Evolutionary conservation across 768 basidiomycete genomes (phyloP).

Genomic region (Punctularia strigosozonata): DNA sequence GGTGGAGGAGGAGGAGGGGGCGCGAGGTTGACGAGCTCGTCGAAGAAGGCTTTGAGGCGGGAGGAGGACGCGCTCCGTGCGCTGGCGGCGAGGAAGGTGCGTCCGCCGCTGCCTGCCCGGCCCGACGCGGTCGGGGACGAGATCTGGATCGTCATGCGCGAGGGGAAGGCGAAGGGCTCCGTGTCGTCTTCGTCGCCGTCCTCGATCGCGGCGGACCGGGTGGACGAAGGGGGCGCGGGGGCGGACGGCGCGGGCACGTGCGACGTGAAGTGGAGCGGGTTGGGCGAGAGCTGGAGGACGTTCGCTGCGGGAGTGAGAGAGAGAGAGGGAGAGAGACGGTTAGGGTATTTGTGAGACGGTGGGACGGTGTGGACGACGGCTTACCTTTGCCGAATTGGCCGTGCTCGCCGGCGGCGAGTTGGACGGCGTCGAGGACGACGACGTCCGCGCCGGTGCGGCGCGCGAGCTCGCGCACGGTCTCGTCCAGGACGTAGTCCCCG

Average conservation of each 20-base stretch:
- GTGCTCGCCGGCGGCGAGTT: constrained; percentile 82
- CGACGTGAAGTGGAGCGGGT: constrained; percentile 61
- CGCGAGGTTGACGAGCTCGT: constrained; percentile 59
- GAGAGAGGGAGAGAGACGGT: too few species aligned
- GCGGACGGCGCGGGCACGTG: too few species aligned
- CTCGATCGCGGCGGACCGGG: constrained; percentile 18
- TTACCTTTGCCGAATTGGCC: constrained; percentile 75
- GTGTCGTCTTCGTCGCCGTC: constrained; percentile 40
- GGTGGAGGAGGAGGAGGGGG: constrained; percentile 15
- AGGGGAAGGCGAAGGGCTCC: constrained; percentile 25
- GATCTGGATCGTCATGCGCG: constrained; percentile 30
- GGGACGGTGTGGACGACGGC: too few species aligned
- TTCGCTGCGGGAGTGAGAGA: constrained; percentile 59
- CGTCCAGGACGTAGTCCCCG: constrained; percentile 71
- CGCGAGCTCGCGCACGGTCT: constrained; percentile 70
- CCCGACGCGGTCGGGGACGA: constrained; percentile 2
- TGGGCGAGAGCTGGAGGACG: constrained; percentile 53
- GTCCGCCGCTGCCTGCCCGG: too few species aligned
- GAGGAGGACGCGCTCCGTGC: constrained; percentile 22
- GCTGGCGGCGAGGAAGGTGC: constrained; percentile 12
- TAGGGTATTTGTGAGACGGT: too few species aligned
- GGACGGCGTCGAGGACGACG: constrained; percentile 71
- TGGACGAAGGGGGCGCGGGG: constrained; percentile 14
- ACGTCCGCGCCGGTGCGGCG: constrained; percentile 67
- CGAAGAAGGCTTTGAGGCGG: constrained; percentile 63